Base-by-base conservation (phyloP, 1,139 yeast genomes). In the Hansenula lynferdii region DNA sequence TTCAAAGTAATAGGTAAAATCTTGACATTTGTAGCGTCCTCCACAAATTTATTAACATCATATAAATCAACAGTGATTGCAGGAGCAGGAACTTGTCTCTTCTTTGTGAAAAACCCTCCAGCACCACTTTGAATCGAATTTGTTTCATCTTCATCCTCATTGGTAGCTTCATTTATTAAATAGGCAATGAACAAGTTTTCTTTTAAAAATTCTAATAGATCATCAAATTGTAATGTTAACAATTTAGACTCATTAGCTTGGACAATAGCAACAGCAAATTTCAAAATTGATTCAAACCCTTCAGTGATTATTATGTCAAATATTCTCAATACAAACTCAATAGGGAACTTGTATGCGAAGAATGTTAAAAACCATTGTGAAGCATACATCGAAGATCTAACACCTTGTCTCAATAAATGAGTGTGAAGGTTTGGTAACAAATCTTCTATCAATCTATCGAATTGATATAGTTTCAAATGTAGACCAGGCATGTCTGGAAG, bases 311-410 rank as follows among this genome's bases (percentile, higher is more conserved):
- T 77, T 40, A 85, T 75, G 64, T 92, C 97, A 57, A 78, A 84
- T 32, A 92, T 85, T 42, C 95, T 71, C 47, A 85, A 67, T 29
- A 87, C 96, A 53, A 87, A 80, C 40, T 80, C 84, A 38, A 86
- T 65, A 12, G 98, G 97, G 60, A 90, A 86, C 56, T 85, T 85
- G 65, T 92, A 92, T 12, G 96, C 96, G 64, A 92, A 92, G 49
- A 92, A 73, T 0, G 98, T 92, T 51, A 89, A 70, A 56, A 92
- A 89, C 97, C 97, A 92, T 60, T 92, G 97, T 1, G 92, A 77
- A 0, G 96, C 97, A 65, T 86, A 92, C 97, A 90, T 90, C 18
- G 92, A 82, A 1, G 95, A 82, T 44, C 82, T 76, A 18, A 92
- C 80, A 5, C 97, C 97, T 58, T 87, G 92, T 46, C 86, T 78